Evolutionary conservation across 768 basidiomycete species (phyloP).

Genomic region (Boletus subparvulus): DNA sequence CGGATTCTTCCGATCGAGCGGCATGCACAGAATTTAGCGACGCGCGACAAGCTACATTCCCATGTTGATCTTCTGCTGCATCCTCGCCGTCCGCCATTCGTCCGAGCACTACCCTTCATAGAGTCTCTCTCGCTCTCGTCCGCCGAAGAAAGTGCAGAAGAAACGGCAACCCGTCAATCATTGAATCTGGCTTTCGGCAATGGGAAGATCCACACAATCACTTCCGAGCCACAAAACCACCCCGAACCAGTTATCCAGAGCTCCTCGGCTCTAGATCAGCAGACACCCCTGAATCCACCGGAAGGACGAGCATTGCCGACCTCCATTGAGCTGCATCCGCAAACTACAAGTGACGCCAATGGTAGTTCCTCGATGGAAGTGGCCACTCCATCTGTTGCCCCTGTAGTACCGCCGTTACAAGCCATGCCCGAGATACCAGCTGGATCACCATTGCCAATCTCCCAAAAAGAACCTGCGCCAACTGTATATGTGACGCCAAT

Average conservation of each 20-base stretch:
- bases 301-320: background rate
- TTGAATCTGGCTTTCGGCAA: conserved; percentile 36
- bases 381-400: background rate
- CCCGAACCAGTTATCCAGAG: background rate
- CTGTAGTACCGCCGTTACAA: background rate
- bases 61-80: conserved; percentile 67
- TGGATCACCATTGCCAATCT: background rate
- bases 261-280: background rate
- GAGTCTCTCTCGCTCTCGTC: conserved; percentile 62
- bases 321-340: background rate
- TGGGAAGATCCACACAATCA: background rate
- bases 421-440: background rate
- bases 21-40: conserved; percentile 14
- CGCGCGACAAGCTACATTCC: conserved; percentile 27
- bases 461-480: conserved; percentile 6
- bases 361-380: background rate
- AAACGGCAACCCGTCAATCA: conserved; percentile 45
- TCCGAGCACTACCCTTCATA: conserved; percentile 63
- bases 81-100: conserved; percentile 74
- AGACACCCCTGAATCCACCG: background rate
- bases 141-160: conserved; percentile 65
- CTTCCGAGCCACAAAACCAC: conserved; percentile 1
- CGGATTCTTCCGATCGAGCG: background rate
- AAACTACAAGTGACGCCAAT: background rate
- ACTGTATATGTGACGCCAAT: conserved; percentile 7